These are phyloP conservation scores for Venturia effusa DNA, from an alignment of 2,329 filamentous ascomycete species.

Conservation along the genomic window DNA sequence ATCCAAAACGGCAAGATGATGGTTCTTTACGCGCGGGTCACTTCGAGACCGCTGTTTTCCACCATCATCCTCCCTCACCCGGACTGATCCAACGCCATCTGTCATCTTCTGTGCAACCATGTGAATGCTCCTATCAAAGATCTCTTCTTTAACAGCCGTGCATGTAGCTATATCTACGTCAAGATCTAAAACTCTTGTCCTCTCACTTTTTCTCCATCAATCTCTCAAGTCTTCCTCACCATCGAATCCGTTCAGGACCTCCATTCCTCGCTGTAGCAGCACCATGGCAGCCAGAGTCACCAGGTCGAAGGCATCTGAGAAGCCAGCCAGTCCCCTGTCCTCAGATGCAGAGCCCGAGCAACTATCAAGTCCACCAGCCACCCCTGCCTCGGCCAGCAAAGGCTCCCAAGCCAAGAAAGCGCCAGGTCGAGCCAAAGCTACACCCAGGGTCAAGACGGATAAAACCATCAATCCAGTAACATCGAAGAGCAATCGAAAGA, in stretches of 20 bases:
- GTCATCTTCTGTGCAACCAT: background rate
- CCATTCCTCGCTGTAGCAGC: background rate
- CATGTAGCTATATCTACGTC: background rate
- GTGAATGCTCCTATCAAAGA: background rate
- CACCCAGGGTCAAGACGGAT: constrained; percentile 8
- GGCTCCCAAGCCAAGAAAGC: background rate
- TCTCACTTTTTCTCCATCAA: background rate
- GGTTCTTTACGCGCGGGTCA: background rate
- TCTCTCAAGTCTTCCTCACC: background rate
- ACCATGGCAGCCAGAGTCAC: background rate
- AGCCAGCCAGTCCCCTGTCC: background rate
- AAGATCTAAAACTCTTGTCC: background rate
- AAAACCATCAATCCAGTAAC: constrained; percentile 12
- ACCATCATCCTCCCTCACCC: background rate
- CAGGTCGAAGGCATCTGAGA: background rate
- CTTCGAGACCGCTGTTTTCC: background rate
- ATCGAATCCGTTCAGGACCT: background rate
- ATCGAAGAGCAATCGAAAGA: constrained; percentile 24
- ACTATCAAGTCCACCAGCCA: constrained; percentile 32
- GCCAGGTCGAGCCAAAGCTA: constrained; percentile 13
- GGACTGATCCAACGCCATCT: background rate
- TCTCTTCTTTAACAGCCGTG: background rate
- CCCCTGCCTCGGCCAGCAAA: constrained; percentile 20
- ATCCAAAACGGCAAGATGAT: too few species aligned
- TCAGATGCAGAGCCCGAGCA: constrained; percentile 17